Conservation (phyloP, 345 rosid species). For the Gossypium mustelinum region DNA sequence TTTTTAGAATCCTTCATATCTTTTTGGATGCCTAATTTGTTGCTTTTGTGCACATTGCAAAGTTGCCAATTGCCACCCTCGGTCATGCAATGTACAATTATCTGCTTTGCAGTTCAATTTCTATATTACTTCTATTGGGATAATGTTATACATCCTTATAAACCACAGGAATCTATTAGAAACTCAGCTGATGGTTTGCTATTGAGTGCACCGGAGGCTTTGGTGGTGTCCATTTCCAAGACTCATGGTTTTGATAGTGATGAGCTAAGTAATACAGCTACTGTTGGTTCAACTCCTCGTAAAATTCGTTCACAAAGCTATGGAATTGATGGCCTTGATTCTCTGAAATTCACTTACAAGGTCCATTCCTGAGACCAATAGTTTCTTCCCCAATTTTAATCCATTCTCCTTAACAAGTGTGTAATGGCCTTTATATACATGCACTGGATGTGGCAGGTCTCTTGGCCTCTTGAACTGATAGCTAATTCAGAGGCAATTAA, state of each 20-base stretch:
- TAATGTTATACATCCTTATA: conserved; percentile 9
- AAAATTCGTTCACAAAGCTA: conserved; percentile 45
- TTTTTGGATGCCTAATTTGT: background rate
- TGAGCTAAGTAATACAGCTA: conserved; percentile 42
- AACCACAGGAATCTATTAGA: conserved; percentile 80
- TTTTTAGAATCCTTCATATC: conserved; percentile 9
- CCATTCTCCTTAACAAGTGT: background rate
- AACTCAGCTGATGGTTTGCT: conserved; percentile 87
- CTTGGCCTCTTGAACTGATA: conserved; percentile 99
- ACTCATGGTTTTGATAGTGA: conserved; percentile 47
- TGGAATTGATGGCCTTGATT: conserved; percentile 77
- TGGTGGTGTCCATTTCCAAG: conserved; percentile 65
- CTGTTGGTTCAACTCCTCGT: conserved; percentile 43
- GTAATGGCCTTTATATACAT: conserved; percentile 5
- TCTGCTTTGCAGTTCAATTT: conserved; percentile 8
- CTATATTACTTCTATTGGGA: conserved; percentile 2
- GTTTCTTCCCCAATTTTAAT: background rate
- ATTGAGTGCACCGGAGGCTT: conserved; percentile 75
- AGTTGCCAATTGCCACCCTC: background rate
- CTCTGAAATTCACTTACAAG: conserved; percentile 81
- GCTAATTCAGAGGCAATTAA: conserved; percentile 82
- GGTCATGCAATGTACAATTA: background rate
- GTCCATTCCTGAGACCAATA: conserved; percentile 29
- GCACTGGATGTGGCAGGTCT: conserved; percentile 47
- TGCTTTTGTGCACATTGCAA: background rate